Evolutionary conservation across 768 basidiomycete species (phyloP), one percentile per base, ranked within the genome.

Genomic region (Podaxis sp.): DNA sequence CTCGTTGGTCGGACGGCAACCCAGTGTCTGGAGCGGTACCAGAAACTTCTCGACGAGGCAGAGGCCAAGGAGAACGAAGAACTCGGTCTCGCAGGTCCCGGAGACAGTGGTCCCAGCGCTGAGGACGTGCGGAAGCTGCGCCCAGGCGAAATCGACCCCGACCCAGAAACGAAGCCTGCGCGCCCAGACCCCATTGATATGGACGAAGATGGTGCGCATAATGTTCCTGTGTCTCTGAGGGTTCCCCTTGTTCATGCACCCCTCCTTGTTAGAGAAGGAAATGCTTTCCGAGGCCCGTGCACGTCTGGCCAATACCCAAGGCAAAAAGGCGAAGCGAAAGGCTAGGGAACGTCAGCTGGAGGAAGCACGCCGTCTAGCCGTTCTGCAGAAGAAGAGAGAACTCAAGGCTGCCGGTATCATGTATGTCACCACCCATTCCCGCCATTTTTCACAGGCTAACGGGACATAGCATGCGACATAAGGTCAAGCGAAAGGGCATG

Each of bases 201-300:
- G 97, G 97, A 99, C 72, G 97, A 99, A 77, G 97, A 99, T 72
- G 96, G 93, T 90, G 66, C 63, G 84, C 77, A 39, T 12, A 56
- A 28, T 49, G 12, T 22, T 36, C 57, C 3, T 55, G 38, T 17
- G 38, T 4, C 24, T 2, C 42, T 52, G 24, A 39, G 17, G 3
- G 13, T 13, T 2, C 61, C 30, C 52, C 69, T 44, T 66, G 24
- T 33, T 67, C 53, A 63, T 64, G 40, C 19, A 19, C 30, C 28
- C 5, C 28, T 52, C 12, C 66, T 28, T 12, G 19, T 26, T 68
- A 95, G 95, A 99, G 77, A 99, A 99, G 87, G 97, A 99, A 75
- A 99, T 99, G 97, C 78, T 99, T 70, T 99, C 97, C 1, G 97
- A 99, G 75, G 97, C 97, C 30, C 89, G 97, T 68, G 97, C 97